These are phyloP conservation scores for Phialophora expanda DNA, from an alignment of 2,329 filamentous ascomycete genomes.

Conservation along the genomic window DNA sequence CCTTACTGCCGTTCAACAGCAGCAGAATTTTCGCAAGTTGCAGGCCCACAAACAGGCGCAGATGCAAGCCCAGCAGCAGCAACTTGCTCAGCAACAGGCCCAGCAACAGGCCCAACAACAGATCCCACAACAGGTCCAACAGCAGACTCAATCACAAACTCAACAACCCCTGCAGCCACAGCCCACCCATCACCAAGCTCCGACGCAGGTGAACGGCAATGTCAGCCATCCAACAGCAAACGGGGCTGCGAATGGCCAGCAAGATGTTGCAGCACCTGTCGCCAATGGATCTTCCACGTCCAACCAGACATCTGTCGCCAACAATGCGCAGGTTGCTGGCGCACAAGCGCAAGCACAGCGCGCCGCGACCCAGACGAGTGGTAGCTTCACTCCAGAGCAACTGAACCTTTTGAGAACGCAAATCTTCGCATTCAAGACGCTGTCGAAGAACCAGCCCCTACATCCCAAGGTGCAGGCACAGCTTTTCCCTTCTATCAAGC, in stretches of 20 bases:
- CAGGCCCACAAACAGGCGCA: conserved; percentile 51
- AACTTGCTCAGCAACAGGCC: conserved; percentile 32
- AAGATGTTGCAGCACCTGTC: conserved; percentile 27
- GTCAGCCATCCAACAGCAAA: conserved; percentile 45
- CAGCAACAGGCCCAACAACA: conserved; percentile 43
- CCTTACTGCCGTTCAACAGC: conserved; percentile 72
- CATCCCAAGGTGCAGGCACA: conserved; percentile 79
- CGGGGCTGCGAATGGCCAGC: conserved; percentile 49
- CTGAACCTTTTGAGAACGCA: conserved; percentile 79
- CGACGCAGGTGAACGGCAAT: conserved; percentile 45
- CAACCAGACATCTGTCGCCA: conserved; percentile 38
- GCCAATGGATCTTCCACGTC: conserved; percentile 39
- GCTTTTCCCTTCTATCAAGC: conserved; percentile 68
- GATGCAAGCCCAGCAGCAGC: conserved; percentile 35
- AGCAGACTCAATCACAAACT: conserved; percentile 42
- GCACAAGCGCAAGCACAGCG: conserved; percentile 33
- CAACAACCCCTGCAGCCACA: conserved; percentile 51
- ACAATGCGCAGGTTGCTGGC: conserved; percentile 41
- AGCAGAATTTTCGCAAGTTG: conserved; percentile 64
- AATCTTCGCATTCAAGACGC: conserved; percentile 86
- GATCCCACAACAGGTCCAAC: conserved; percentile 44
- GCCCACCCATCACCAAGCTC: conserved; percentile 50
- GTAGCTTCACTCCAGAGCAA: conserved; percentile 78
- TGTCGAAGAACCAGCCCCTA: conserved; percentile 85
- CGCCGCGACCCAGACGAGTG: conserved; percentile 42